Evolutionary conservation across 495 filamentous ascomycete species (phyloP), one percentile per base, ranked within the genome.

Genomic region (Neurospora tetraspora): DNA sequence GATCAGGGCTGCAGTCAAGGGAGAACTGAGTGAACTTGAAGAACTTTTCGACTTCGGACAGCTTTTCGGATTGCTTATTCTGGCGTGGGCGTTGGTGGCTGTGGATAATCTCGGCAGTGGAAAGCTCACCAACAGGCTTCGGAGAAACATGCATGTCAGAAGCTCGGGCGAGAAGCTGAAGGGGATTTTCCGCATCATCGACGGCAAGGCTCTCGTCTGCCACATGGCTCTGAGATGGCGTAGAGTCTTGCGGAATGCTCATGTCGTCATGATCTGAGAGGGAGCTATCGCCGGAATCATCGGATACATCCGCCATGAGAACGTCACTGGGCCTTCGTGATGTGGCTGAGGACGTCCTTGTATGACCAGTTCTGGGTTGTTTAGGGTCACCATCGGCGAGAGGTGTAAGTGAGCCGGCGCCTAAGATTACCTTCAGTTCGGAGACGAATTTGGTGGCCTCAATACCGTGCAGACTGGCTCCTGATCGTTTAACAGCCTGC

Each of bases 171-270:
- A 93, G 85, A 2, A 93, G 79, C 76, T 93, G 90, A 11, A 93
- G 80, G 0, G 91, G 91, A 72, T 93, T 93, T 75, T 93, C 91
- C 20, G 90, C 90, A 80, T 92, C 90, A 73, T 92, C 90, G 6
- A 93, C 77, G 34, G 88, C 86, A 14, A 91, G 82, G 59, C 73
- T 79, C 70, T 81, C 81, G 53, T 82, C 81, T 12, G 71, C 76
- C 14, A 74, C 77, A 53, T 79, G 80, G 36, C 75, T 75, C 34
- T 80, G 76, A 10, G 80, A 79, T 6, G 79, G 78, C 0, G 76
- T 80, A 6, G 79, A 81, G 12, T 72, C 74, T 20, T 77, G 76
- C 27, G 75, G 76, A 20, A 74, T 69, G 68, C 74, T 81, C 68
- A 78, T 78, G 61, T 43, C 77, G 72, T 81, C 79, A n/a, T 75